Evolutionary conservation across 2,329 filamentous ascomycete species (phyloP).

Genomic region (Epichloe scottii): DNA sequence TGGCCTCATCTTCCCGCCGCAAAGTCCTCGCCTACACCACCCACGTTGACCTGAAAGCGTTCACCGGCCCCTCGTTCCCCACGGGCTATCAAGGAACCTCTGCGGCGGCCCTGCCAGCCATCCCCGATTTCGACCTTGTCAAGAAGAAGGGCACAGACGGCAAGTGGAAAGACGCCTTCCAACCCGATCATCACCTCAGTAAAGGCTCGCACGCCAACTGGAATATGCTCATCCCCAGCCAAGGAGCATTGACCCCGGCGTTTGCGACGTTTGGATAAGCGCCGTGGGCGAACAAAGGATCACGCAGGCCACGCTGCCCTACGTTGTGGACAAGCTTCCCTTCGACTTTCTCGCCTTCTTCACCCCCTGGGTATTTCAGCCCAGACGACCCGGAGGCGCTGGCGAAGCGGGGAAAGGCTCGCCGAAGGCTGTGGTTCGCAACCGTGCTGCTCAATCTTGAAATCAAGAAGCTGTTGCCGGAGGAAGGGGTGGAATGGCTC

Average conservation of each 20-base stretch:
- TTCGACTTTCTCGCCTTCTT: conserved; percentile 2
- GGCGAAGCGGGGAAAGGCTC: background rate
- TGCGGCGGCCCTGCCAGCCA: conserved; percentile 8
- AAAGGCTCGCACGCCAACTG: conserved; percentile 15
- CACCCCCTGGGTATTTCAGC: background rate
- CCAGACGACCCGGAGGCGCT: background rate
- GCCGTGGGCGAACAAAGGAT: conserved; percentile 47
- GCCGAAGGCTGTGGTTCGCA: conserved; percentile 57
- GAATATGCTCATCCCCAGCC: conserved; percentile 17
- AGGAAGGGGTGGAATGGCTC: conserved; percentile 59
- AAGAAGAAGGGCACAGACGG: conserved; percentile 5
- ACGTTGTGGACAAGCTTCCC: conserved; percentile 50
- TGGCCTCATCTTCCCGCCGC: conserved; percentile 13
- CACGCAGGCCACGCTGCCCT: conserved; percentile 52
- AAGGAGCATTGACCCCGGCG: conserved; percentile 6
- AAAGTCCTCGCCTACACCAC: conserved; percentile 21
- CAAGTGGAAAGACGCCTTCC: conserved; percentile 9
- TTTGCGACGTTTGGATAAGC: conserved; percentile 41
- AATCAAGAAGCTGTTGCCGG: conserved; percentile 57
- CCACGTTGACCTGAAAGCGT: conserved; percentile 16
- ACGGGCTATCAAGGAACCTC: conserved; percentile 13
- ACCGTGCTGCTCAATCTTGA: conserved; percentile 66
- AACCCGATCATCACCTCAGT: conserved; percentile 15
- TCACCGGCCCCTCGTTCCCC: conserved; percentile 17
- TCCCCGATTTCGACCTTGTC: conserved; percentile 9